Base-by-base conservation (phyloP, 2,329 filamentous ascomycete species). In the Aureobasidium sp. region DNA sequence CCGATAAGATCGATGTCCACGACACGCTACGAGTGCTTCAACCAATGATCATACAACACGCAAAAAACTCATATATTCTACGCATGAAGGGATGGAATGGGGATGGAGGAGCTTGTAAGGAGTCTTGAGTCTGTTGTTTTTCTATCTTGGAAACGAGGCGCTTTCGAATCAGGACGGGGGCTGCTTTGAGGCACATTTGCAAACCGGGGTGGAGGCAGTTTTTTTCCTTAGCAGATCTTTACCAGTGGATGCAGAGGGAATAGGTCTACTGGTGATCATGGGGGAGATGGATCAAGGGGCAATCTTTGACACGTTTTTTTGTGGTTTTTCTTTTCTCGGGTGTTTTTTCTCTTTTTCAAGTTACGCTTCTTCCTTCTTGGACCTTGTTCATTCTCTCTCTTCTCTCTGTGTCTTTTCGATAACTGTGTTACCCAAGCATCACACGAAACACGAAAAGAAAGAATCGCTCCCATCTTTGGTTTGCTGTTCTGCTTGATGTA, bases 121-220 rank as follows among this genome's bases (percentile, higher is more conserved):
- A 57, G 53, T 57, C 53, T 55, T 35, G 10, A 45, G 40, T 57
- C 50, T 54, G 38, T 55, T 55, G 37, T 55, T 43, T 55, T 43
- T 55, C 51, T 55, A 37, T 29, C n/a, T 57, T 37, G 55, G 33
- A 58, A 58, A 49, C 33, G 42, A 47, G 55, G 55, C 55, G 55
- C 55, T 58, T 49, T 58, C 55, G 38, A 54, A 50, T 58, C 42
- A 33, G 55, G 29, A 50, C 29, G 31, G 31, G 49, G 4, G 23
- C 29, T 40, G 29, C 29, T 21, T 58, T 38, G 55, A 58, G 55
- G 43, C 19, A 49, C 31, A 58, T 38, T 38, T 42, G 42, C 31
- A 51, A 59, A 59, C 25, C n/a, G 45, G 55, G 8, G 29, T 10
- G 43, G 35, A 50, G 37, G 45, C 23, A 33, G 19, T 58, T 45